Conservation (phyloP, 352 stramenopile genomes). For the Globisporangium radiosum region DNA sequence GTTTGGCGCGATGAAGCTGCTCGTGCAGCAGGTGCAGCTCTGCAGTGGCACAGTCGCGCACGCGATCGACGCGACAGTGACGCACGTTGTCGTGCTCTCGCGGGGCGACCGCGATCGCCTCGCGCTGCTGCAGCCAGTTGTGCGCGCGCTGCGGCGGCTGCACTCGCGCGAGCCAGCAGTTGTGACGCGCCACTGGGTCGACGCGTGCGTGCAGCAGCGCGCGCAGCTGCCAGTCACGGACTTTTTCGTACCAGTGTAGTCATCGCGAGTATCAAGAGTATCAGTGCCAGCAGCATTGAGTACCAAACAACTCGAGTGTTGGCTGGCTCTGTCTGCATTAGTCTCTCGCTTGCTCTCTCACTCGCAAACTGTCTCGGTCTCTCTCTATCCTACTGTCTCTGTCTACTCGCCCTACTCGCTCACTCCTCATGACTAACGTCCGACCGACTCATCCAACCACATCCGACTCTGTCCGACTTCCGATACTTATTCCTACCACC, state of each 20-base stretch:
- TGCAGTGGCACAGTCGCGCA: slow-evolving; percentile 38
- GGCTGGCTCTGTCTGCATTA: neutral
- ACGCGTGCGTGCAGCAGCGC: slow-evolving; percentile 34
- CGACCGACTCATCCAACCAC: neutral
- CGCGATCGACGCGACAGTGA: slow-evolving; percentile 40
- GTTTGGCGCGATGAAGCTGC: slow-evolving; percentile 36
- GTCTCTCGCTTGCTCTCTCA: no score
- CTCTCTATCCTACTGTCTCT: neutral
- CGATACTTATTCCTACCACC: slow-evolving; percentile 12
- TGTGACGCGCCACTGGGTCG: slow-evolving; percentile 58
- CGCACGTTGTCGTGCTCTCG: slow-evolving; percentile 49
- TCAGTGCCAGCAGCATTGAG: neutral
- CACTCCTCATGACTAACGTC: neutral
- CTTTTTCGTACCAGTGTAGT: slow-evolving; percentile 51
- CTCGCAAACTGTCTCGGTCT: neutral
- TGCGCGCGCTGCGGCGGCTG: slow-evolving; percentile 42
- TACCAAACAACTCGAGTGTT: neutral
- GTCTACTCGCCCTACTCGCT: no score
- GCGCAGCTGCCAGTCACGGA: slow-evolving; percentile 45
- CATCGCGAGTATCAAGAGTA: no score
- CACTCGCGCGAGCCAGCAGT: slow-evolving; percentile 38
- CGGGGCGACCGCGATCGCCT: slow-evolving; percentile 20
- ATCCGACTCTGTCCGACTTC: neutral
- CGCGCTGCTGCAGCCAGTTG: slow-evolving; percentile 30
- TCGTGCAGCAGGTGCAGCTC: slow-evolving; percentile 53